Percentiles rank a stretch among this genome's conserved stretches.
These are phyloP conservation scores for Penicillium sp. DNA, from an alignment of 2,329 filamentous ascomycete species.

Conservation along the genomic window DNA sequence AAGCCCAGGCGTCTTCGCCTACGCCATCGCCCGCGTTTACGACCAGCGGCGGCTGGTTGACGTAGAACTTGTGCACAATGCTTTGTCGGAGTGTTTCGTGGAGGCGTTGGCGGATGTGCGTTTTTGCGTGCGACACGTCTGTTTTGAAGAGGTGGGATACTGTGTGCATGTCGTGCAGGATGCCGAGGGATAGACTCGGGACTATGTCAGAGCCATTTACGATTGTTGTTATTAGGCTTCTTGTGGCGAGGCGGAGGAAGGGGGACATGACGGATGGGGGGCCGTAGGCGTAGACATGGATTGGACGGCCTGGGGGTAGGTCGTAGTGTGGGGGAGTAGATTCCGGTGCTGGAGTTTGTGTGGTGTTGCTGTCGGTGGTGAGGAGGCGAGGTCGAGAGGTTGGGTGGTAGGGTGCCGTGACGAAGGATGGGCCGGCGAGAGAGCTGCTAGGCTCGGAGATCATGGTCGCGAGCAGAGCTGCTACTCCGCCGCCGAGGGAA, in stretches of 20 bases:
- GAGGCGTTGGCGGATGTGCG: constrained; percentile 65
- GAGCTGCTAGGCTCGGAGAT: constrained; percentile 61
- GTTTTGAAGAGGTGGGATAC: constrained; percentile 71
- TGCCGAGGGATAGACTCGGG: constrained; percentile 69
- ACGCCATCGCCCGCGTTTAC: constrained; percentile 50
- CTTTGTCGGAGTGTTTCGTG: constrained; percentile 65
- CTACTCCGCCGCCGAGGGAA: constrained; percentile 68
- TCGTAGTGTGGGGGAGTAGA: constrained; percentile 38
- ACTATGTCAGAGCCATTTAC: constrained; percentile 74
- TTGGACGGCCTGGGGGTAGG: constrained; percentile 66
- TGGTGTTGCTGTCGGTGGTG: constrained; percentile 17
- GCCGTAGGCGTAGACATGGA: constrained; percentile 78
- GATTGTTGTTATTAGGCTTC: constrained; percentile 71
- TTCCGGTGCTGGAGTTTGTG: constrained; percentile 10
- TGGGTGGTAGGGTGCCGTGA: constrained; percentile 53
- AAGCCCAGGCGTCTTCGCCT: constrained; percentile 68
- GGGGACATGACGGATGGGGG: constrained; percentile 72
- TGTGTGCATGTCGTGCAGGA: constrained; percentile 72
- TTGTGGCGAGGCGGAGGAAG: constrained; percentile 66
- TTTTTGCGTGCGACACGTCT: constrained; percentile 66
- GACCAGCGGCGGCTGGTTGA: constrained; percentile 45
- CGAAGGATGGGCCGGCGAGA: constrained; percentile 57
- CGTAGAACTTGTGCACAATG: constrained; percentile 62
- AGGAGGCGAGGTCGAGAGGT: constrained; percentile 42
- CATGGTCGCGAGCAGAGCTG: constrained; percentile 68